Percentiles rank a stretch among this genome's conserved stretches.
Conservation (phyloP, 495 filamentous ascomycete species). For the Penicillium atrosanguineum region DNA sequence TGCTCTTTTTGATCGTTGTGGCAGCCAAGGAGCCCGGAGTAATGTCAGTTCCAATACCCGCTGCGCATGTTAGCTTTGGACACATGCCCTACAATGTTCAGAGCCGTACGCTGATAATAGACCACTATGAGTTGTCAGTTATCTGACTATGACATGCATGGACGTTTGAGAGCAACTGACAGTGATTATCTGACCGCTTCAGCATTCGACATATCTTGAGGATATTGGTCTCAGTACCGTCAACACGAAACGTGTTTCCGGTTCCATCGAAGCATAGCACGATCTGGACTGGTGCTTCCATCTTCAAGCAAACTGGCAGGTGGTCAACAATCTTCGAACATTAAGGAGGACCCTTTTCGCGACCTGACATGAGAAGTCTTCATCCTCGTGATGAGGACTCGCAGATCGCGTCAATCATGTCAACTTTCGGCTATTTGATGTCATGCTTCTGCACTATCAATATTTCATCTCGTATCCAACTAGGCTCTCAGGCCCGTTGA, state of each 20-base stretch:
- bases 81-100: too few relatives aligned
- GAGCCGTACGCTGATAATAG: constrained; percentile 10
- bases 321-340: too few relatives aligned
- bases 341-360: too few relatives aligned
- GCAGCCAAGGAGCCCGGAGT: constrained; percentile 1
- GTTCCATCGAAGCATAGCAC: constrained; percentile 14
- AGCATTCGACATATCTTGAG: constrained; percentile 12
- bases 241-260: constrained; percentile 4
- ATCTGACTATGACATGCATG: neutral
- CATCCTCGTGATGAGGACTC: too few relatives aligned
- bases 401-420: too few relatives aligned
- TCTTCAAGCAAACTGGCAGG: too few relatives aligned
- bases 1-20: neutral
- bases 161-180: neutral
- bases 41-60: constrained; percentile 36
- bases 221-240: constrained; percentile 9
- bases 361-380: too few relatives aligned
- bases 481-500: too few relatives aligned
- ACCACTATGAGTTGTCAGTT: constrained; percentile 1
- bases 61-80: constrained; percentile 21
- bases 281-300: neutral
- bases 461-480: too few relatives aligned
- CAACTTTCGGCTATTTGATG: too few relatives aligned
- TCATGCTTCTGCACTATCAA: too few relatives aligned
- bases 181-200: constrained; percentile 4